phyloP scores from a whole-genome alignment of 495 filamentous ascomycete genomes.

The Penicillium paxilli region DNA sequence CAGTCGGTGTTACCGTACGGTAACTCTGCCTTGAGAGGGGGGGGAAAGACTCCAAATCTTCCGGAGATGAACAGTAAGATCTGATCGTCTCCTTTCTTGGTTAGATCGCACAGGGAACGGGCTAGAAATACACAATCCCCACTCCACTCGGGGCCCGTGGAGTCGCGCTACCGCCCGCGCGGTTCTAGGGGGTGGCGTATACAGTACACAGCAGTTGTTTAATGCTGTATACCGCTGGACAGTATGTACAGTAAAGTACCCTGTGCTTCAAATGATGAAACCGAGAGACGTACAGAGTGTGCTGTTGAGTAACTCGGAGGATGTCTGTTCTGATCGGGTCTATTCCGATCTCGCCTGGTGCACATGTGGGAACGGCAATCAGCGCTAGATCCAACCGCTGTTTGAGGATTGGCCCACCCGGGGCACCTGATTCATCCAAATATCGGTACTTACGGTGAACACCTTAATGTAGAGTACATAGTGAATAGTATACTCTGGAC shows the following conservation, averaged over 20 bases:
- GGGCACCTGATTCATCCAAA: not conserved
- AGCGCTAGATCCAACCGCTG: slow-evolving; percentile 9
- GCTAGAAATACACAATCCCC: no score
- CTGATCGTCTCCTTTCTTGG: not conserved
- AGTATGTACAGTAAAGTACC: no score
- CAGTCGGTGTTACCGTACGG: no score
- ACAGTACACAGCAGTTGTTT: not conserved
- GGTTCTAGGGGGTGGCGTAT: slow-evolving; percentile 41
- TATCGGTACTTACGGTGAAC: no score
- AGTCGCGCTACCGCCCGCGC: slow-evolving; percentile 32
- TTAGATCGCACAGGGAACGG: not conserved
- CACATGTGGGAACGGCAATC: not conserved
- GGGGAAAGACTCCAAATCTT: no score
- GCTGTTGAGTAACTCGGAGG: not conserved
- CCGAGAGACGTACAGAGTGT: no score
- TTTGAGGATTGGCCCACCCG: slow-evolving; percentile 6
- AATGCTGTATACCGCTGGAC: no score
- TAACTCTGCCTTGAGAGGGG: no score
- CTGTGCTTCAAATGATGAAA: no score
- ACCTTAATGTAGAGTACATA: not conserved
- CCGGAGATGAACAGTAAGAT: not conserved
- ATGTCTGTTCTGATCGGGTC: not conserved
- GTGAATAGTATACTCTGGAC: not conserved
- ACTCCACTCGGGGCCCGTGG: slow-evolving; percentile 20
- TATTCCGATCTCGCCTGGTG: slow-evolving; percentile 10